phyloP scores from a whole-genome alignment of 345 rosid species.

The Cardamine resedifolia region DNA sequence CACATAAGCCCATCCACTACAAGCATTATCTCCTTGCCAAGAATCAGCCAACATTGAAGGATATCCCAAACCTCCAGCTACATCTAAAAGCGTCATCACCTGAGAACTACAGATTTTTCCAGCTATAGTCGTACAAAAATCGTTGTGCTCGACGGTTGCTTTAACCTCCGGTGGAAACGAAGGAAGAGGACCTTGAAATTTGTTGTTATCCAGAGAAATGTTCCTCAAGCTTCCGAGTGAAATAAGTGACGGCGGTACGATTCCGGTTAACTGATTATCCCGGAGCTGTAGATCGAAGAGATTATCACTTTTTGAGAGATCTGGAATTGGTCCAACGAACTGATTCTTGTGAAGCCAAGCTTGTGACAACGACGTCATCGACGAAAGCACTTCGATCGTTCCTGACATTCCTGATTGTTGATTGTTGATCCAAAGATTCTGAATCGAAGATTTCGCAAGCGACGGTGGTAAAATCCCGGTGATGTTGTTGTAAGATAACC shows the following conservation, averaged over 20 bases:
- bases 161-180: slow-evolving; percentile 32
- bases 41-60: slow-evolving; percentile 57
- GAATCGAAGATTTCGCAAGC: slow-evolving; percentile 48
- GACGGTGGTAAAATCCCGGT: slow-evolving; percentile 67
- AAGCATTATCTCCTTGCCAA: slow-evolving; percentile 77
- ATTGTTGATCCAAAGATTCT: slow-evolving; percentile 65
- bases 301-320: slow-evolving; percentile 52
- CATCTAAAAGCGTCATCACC: slow-evolving; percentile 56
- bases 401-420: slow-evolving; percentile 63
- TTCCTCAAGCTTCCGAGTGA: slow-evolving; percentile 42
- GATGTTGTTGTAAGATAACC: slow-evolving; percentile 70
- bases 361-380: slow-evolving; percentile 53
- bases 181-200: slow-evolving; percentile 74
- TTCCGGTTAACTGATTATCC: slow-evolving; percentile 71
- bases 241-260: slow-evolving; percentile 48
- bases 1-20: slow-evolving; percentile 55
- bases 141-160: slow-evolving; percentile 39
- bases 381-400: slow-evolving; percentile 53
- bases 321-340: slow-evolving; percentile 74
- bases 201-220: slow-evolving; percentile 61
- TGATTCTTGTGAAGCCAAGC: slow-evolving; percentile 75
- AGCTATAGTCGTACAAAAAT: slow-evolving; percentile 41
- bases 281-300: slow-evolving; percentile 73
- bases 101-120: slow-evolving; percentile 56
- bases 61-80: slow-evolving; percentile 67